Conservation (phyloP, 2,329 filamentous ascomycete species). For the Penicillium occitanis region DNA sequence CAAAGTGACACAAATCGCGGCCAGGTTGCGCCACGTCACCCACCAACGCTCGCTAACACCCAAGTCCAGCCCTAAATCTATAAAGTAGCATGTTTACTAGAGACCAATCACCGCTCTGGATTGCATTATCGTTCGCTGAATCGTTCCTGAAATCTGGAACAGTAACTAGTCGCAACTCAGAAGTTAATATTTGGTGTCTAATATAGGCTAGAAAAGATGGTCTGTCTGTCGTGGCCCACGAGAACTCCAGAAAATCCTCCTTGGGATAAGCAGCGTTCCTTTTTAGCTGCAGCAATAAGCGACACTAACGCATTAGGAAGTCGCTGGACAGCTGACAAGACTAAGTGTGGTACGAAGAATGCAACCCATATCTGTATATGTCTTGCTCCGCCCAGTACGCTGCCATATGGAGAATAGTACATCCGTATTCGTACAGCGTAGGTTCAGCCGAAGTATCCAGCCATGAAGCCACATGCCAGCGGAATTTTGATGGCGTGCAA, state of each 20-base stretch:
- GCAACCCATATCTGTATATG: not conserved
- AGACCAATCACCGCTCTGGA: not conserved
- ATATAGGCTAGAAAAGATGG: not conserved
- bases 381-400: not conserved
- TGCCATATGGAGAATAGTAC: not conserved
- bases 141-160: not conserved
- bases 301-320: not conserved
- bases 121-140: not conserved
- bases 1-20: not conserved
- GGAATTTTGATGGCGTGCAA: not conserved
- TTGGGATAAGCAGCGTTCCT: not conserved
- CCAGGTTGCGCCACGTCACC: not conserved
- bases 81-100: not conserved
- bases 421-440: not conserved
- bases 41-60: not conserved
- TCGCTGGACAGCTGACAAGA: not conserved
- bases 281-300: not conserved
- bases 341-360: not conserved
- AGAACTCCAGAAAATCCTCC: not conserved
- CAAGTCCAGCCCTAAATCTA: not conserved
- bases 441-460: not conserved
- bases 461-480: not conserved
- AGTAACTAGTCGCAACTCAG: not conserved
- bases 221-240: not conserved
- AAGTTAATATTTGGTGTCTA: not conserved